phyloP scores from a whole-genome alignment of 2,329 filamentous ascomycete genomes.

The Pseudogymnoascus sp. region DNA sequence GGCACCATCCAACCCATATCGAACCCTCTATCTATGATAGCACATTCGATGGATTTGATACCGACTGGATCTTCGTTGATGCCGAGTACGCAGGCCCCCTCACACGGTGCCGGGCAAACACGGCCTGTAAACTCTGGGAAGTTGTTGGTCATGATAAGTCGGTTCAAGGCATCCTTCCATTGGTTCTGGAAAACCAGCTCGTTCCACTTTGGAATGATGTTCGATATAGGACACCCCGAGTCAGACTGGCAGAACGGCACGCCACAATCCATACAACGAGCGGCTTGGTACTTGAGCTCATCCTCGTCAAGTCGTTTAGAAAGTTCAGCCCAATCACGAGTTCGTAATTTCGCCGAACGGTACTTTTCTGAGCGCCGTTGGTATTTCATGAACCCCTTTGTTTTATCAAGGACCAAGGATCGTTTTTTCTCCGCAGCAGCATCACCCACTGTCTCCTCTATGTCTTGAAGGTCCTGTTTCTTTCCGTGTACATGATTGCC shows the following conservation, averaged over 20 bases:
- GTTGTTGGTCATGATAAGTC: slow-evolving; percentile 93
- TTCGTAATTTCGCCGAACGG: slow-evolving; percentile 72
- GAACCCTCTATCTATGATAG: slow-evolving; percentile 94
- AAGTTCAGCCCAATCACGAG: slow-evolving; percentile 89
- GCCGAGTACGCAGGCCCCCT: slow-evolving; percentile 89
- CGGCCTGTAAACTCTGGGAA: slow-evolving; percentile 97
- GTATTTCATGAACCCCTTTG: slow-evolving; percentile 96
- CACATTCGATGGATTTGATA: slow-evolving; percentile 97
- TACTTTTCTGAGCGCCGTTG: slow-evolving; percentile 90
- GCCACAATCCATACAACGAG: slow-evolving; percentile 97
- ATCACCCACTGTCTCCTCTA: slow-evolving; percentile 86
- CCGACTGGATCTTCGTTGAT: slow-evolving; percentile 97
- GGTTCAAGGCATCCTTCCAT: slow-evolving; percentile 87
- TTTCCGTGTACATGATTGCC: slow-evolving; percentile 54
- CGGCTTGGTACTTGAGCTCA: slow-evolving; percentile 92
- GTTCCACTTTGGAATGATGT: slow-evolving; percentile 97
- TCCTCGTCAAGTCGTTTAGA: slow-evolving; percentile 83
- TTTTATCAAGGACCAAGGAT: slow-evolving; percentile 93
- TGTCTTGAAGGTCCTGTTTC: slow-evolving; percentile 64
- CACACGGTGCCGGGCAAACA: slow-evolving; percentile 92
- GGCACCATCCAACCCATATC: slow-evolving; percentile 98
- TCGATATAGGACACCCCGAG: slow-evolving; percentile 89
- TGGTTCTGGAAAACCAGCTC: slow-evolving; percentile 69
- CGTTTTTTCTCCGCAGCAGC: slow-evolving; percentile 81
- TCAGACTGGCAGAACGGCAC: slow-evolving; percentile 98